Evolutionary conservation across 805 yeast species (phyloP).

Genomic region (Kurtzmaniella fragi): DNA sequence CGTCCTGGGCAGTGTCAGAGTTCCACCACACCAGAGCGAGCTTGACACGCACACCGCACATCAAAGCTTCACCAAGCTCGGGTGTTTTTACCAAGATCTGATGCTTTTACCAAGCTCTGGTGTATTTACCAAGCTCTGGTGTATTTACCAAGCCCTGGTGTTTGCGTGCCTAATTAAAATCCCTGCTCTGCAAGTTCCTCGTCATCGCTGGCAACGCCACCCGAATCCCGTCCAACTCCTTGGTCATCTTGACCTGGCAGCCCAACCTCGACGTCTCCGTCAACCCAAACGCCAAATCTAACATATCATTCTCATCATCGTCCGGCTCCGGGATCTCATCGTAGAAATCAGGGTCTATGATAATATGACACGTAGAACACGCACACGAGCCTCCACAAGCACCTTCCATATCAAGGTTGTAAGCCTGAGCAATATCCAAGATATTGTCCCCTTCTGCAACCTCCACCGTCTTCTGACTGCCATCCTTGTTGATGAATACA

Average conservation of each 20-base stretch:
- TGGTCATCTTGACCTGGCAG: constrained; percentile 86
- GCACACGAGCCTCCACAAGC: constrained; percentile 99
- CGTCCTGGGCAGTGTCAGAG: too few species aligned
- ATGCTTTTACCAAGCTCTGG: too few species aligned
- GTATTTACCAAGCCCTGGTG: too few species aligned
- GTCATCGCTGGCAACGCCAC: constrained; percentile 98
- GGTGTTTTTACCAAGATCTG: too few species aligned
- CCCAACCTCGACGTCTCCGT: constrained; percentile 96
- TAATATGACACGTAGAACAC: constrained; percentile 95
- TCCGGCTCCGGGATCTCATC: constrained; percentile 91
- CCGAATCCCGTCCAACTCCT: constrained; percentile 87
- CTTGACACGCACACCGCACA: too few species aligned
- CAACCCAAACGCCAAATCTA: constrained; percentile 93
- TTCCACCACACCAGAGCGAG: too few species aligned
- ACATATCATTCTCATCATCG: constrained; percentile 98
- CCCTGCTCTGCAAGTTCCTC: constrained; percentile 78
- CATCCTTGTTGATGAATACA: constrained; percentile 90
- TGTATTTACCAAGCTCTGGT: too few species aligned
- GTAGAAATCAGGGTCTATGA: constrained; percentile 91
- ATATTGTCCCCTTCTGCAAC: constrained; percentile 90
- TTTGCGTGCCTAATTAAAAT: constrained; percentile 64
- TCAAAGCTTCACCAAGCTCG: too few species aligned
- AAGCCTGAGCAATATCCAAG: constrained; percentile 90
- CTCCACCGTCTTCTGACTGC: constrained; percentile 73
- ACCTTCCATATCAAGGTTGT: constrained; percentile 92